Evolutionary conservation across 371 early-diverging fungal genomes (phyloP).

Genomic region (Phascolomyces articulosus): DNA sequence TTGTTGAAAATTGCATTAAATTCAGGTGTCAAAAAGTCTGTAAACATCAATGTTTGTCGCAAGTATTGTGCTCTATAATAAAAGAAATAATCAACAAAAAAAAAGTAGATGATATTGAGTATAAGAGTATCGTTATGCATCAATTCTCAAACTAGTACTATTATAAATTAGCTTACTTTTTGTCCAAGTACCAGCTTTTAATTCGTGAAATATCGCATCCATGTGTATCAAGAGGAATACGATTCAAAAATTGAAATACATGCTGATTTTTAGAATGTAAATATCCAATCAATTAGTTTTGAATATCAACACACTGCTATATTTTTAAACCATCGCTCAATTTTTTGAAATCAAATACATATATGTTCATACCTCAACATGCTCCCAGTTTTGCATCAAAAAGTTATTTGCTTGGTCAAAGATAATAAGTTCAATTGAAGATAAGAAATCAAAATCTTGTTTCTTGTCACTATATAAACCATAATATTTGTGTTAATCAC

Average conservation of each 20-base stretch:
- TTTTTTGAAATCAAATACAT: too few species aligned
- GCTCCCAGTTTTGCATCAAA: constrained; percentile 99
- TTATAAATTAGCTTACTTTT: constrained; percentile 41
- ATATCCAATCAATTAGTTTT: not conserved
- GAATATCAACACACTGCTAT: too few species aligned
- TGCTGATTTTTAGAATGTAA: constrained; percentile 35
- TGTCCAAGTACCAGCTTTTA: constrained; percentile 86
- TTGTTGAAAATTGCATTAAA: constrained; percentile 83
- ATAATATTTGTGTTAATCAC: too few species aligned
- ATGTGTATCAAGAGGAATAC: constrained; percentile 84
- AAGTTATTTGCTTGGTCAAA: constrained; percentile 87
- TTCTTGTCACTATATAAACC: constrained; percentile 71
- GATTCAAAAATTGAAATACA: constrained; percentile 81
- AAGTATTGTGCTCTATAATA: constrained; percentile 70
- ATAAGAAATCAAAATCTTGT: constrained; percentile 90
- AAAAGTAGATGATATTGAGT: not conserved
- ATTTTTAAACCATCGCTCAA: too few species aligned
- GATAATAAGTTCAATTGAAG: constrained; percentile 90
- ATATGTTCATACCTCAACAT: constrained; percentile 60
- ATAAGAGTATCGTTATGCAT: too few species aligned
- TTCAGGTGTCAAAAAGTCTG: constrained; percentile 86
- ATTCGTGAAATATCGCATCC: constrained; percentile 95
- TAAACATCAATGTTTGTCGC: constrained; percentile 86
- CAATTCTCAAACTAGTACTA: too few species aligned
- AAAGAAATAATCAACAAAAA: not conserved